Conservation (phyloP, 345 rosid genomes). For the Sisymbrium irio region DNA sequence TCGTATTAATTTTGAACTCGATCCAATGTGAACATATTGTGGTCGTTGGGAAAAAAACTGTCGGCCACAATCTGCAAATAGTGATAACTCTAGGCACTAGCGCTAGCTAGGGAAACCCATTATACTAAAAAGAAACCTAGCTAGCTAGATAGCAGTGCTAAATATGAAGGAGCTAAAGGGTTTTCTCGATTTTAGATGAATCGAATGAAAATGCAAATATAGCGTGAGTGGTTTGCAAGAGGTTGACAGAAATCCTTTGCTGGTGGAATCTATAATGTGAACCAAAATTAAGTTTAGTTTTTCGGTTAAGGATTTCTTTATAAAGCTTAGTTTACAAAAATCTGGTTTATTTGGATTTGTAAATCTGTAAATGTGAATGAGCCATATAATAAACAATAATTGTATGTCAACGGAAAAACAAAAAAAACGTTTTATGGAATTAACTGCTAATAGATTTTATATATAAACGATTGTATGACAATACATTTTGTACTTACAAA, state of each 20-base stretch:
- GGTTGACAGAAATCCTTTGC: not conserved
- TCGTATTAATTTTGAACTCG: not conserved
- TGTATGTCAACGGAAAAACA: not conserved
- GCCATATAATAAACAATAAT: not conserved
- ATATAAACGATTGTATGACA: not conserved
- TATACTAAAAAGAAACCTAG: not conserved
- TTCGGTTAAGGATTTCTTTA: not conserved
- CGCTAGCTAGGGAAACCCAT: not conserved
- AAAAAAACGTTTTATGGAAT: not conserved
- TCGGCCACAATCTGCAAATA: not conserved
- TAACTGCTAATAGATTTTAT: not conserved
- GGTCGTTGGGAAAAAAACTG: not conserved
- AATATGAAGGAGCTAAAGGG: not conserved
- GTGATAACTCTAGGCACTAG: not conserved
- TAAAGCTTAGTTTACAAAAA: not conserved
- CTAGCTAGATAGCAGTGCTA: not conserved
- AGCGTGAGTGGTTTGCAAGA: not conserved
- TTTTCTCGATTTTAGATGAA: not conserved
- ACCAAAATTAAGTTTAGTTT: not conserved
- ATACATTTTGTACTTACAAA: not conserved
- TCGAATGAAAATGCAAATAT: not conserved
- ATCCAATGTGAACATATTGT: constrained; percentile 39
- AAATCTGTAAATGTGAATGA: constrained; percentile 14
- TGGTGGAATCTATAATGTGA: not conserved
- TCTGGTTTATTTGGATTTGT: not conserved